Evolutionary conservation across 1,139 yeast species (phyloP).

Genomic region (Blastobotrys niveus): DNA sequence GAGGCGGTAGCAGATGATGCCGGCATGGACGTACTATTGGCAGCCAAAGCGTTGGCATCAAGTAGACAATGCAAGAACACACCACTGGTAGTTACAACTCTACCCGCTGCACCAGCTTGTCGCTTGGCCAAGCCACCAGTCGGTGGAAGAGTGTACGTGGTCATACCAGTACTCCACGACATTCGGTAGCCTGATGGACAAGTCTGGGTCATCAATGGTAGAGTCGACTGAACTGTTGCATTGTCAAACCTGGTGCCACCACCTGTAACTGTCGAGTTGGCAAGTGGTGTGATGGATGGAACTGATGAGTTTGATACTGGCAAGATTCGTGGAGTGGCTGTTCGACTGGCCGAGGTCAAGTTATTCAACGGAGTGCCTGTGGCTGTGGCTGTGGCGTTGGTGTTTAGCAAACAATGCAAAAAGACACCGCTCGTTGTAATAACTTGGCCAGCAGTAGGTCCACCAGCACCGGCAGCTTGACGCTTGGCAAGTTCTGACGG

Average conservation of each 20-base stretch:
- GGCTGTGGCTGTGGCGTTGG: constrained; percentile 17
- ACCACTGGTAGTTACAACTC: not conserved
- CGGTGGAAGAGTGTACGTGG: not conserved
- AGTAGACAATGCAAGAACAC: not conserved
- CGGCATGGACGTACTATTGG: too few relatives aligned
- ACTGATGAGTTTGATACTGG: not conserved
- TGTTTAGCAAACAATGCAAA: constrained; percentile 4
- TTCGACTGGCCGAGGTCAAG: not conserved
- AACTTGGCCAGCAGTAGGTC: not conserved
- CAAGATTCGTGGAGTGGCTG: not conserved
- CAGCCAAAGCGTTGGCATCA: not conserved
- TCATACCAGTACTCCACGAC: constrained; percentile 1
- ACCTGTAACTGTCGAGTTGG: not conserved
- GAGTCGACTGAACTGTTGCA: not conserved
- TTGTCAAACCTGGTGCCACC: too few relatives aligned
- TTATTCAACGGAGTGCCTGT: not conserved
- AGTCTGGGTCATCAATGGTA: not conserved
- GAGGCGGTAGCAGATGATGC: too few relatives aligned
- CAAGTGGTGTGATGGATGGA: not conserved
- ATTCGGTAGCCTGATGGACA: constrained; percentile 8
- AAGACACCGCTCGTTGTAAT: not conserved
- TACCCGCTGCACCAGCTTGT: not conserved
- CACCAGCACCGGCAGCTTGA: not conserved
- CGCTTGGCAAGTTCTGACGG: not conserved
- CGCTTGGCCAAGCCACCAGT: constrained; percentile 1